Percentiles rank a stretch among this genome's conserved stretches.
Evolutionary conservation across 2,329 filamentous ascomycete species (phyloP).

Genomic region (Aureobasidium sp.): DNA sequence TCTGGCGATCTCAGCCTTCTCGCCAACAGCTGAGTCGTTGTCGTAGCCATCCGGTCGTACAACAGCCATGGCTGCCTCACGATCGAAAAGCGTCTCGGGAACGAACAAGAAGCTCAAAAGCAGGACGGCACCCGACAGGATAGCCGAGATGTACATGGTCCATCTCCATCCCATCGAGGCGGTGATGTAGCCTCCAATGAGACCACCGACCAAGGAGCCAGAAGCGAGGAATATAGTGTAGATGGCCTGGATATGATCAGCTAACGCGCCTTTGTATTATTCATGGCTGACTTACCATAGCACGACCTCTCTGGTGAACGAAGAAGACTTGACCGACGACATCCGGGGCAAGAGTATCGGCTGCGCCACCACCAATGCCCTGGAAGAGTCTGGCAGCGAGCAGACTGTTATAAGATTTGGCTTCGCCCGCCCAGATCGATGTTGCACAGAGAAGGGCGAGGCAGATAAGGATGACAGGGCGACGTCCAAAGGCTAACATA

Average conservation of each 20-base stretch:
- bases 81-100: conserved; percentile 36
- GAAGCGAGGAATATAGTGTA: conserved; percentile 35
- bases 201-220: conserved; percentile 33
- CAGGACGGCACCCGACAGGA: conserved; percentile 29
- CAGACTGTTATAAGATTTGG: conserved; percentile 30
- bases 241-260: conserved; percentile 27
- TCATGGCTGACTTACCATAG: conserved; percentile 21
- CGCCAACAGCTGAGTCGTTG: conserved; percentile 15
- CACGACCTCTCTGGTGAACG: conserved; percentile 26
- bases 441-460: conserved; percentile 29
- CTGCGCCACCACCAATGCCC: conserved; percentile 31
- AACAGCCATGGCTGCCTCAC: conserved; percentile 20
- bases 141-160: conserved; percentile 36
- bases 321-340: conserved; percentile 38
- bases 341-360: conserved; percentile 35
- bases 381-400: conserved; percentile 34
- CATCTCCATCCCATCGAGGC: conserved; percentile 29
- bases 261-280: neutral
- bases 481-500: conserved; percentile 28
- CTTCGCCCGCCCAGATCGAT: conserved; percentile 36
- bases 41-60: conserved; percentile 18
- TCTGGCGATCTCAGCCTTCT: conserved; percentile 21
- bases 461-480: conserved; percentile 32
- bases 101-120: conserved; percentile 31
- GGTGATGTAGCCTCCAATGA: conserved; percentile 37